phyloP scores from a whole-genome alignment of 2,329 filamentous ascomycete species.

The Pseudopyricularia cyperi region DNA sequence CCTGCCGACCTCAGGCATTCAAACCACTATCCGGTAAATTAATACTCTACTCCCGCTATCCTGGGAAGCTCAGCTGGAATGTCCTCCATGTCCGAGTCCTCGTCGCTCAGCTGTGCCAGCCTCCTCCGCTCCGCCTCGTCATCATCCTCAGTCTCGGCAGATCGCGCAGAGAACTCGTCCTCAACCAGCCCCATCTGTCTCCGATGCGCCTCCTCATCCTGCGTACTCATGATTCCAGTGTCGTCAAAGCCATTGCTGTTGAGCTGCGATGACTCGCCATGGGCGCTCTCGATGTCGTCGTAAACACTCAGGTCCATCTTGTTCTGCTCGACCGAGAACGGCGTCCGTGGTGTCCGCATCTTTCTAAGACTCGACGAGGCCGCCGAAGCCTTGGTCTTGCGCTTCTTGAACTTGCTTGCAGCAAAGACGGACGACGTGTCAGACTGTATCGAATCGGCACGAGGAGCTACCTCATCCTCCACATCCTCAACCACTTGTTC shows the following conservation, averaged over 20 bases:
- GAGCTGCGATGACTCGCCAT: slow-evolving; percentile 6
- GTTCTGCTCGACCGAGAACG: not conserved
- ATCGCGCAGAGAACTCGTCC: not conserved
- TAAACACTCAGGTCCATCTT: not conserved
- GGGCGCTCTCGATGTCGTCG: slow-evolving; percentile 7
- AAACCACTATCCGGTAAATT: not conserved
- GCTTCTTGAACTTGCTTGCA: not conserved
- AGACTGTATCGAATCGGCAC: not conserved
- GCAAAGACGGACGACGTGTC: not conserved
- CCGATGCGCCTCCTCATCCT: not conserved
- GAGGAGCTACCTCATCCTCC: not conserved
- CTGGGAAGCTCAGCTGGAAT: slow-evolving; percentile 2
- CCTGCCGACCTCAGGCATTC: not conserved
- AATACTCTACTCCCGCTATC: not conserved
- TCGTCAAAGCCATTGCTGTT: not conserved
- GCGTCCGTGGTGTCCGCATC: not conserved
- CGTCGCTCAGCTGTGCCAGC: slow-evolving; percentile 9
- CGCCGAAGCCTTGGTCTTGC: not conserved
- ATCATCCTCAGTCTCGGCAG: slow-evolving; percentile 8
- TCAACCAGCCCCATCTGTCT: not conserved
- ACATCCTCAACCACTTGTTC: not conserved
- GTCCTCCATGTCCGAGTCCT: slow-evolving; percentile 15
- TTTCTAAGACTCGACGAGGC: not conserved
- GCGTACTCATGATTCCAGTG: not conserved
- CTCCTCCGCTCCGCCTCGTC: slow-evolving; percentile 10